Percentiles rank a stretch among this genome's conserved stretches.
Evolutionary conservation across 768 basidiomycete species (phyloP).

Genomic region (Phanerochaete carnosa): DNA sequence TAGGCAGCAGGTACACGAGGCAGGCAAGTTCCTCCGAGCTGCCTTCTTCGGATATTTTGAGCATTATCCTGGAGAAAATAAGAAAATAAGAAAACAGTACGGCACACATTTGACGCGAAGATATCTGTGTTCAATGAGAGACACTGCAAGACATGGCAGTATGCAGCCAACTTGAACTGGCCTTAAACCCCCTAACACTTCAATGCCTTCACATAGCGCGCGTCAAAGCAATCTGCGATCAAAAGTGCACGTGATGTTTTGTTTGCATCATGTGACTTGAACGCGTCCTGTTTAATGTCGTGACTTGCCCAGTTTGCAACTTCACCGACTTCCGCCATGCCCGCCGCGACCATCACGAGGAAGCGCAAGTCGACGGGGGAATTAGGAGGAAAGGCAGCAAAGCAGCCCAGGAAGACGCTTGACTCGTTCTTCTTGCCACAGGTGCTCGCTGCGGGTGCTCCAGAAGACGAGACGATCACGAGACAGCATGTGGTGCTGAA

Average conservation of each 20-base stretch:
- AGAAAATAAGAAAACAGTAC: not conserved
- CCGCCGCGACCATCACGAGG: conserved; percentile 10
- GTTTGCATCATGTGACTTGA: no score
- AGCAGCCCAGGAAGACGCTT: conserved; percentile 30
- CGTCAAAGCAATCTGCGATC: no score
- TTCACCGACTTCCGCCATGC: not conserved
- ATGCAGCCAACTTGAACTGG: no score
- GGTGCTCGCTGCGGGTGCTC: conserved; percentile 16
- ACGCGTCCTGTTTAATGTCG: no score
- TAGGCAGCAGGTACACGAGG: not conserved
- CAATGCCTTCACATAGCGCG: no score
- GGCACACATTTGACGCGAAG: not conserved
- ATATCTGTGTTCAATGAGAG: no score
- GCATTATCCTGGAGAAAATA: not conserved
- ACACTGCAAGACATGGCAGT: no score
- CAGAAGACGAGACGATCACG: conserved; percentile 13
- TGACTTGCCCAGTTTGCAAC: not conserved
- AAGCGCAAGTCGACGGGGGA: conserved; percentile 31
- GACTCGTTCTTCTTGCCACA: conserved; percentile 32
- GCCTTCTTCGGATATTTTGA: not conserved
- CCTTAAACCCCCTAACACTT: no score
- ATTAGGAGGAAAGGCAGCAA: conserved; percentile 16
- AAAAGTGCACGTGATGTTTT: no score
- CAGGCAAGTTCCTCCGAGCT: not conserved
- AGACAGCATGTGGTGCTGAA: conserved; percentile 41